Percentiles rank a stretch among this genome's conserved stretches.
These are phyloP conservation scores for Vitrella brassicaformis DNA, from an alignment of 73 alveolate species.

Conservation along the genomic window DNA sequence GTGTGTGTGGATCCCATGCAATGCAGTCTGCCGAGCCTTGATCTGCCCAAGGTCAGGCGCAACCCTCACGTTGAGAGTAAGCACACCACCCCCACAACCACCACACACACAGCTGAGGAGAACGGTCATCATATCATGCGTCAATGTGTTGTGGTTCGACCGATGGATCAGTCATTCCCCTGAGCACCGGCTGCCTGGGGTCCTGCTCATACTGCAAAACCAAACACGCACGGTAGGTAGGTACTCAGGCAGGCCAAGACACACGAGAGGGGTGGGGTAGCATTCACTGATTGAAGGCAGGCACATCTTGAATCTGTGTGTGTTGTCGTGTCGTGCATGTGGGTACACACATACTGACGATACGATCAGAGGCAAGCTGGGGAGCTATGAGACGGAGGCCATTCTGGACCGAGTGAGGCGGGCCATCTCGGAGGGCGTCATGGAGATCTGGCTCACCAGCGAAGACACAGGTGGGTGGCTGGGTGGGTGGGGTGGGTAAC, in stretches of 20 bases:
- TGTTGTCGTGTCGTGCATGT: no score
- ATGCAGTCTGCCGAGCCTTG: constrained; percentile 75
- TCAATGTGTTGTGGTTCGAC: no score
- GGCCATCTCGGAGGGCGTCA: constrained; percentile 72
- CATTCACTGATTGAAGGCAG: no score
- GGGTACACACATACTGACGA: no score
- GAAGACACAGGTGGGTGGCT: constrained; percentile 88
- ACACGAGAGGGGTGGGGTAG: no score
- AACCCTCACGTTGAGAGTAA: constrained; percentile 70
- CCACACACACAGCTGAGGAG: no score
- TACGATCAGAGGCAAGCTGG: constrained; percentile 66
- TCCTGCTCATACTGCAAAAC: constrained; percentile 87
- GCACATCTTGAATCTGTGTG: no score
- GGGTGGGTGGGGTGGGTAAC: no score
- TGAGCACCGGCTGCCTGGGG: constrained; percentile 88
- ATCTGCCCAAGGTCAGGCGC: constrained; percentile 83
- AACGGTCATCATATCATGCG: no score
- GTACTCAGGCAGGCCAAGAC: no score
- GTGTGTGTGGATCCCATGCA: no score
- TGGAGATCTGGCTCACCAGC: constrained; percentile 89
- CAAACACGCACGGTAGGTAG: constrained; percentile 88
- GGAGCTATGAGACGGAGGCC: constrained; percentile 65
- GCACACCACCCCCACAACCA: no score
- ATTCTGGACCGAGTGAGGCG: constrained; percentile 57
- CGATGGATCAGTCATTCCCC: constrained; percentile 53